Percentiles rank a stretch among this genome's conserved stretches.
Evolutionary conservation across 148 eudicot genomes (phyloP).

Genomic region (Polygonum maritimum): DNA sequence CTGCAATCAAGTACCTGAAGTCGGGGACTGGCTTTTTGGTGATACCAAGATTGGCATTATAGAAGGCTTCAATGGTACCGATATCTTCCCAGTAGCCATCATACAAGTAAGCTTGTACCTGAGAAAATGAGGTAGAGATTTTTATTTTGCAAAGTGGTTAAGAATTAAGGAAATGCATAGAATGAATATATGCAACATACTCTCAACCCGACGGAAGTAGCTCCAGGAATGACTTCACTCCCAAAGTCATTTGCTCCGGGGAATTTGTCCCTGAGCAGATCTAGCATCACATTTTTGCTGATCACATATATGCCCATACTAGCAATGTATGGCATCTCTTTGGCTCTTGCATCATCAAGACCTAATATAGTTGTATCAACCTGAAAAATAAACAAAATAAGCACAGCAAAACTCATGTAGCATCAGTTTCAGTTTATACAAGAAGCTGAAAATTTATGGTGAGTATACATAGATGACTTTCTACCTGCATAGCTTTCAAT

Average conservation of each 20-base stretch:
- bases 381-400: conserved; percentile 17
- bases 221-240: conserved; percentile 93
- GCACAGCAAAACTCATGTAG: neutral
- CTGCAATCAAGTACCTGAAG: conserved; percentile 53
- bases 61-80: conserved; percentile 94
- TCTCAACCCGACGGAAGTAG: conserved; percentile 74
- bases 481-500: conserved; percentile 81
- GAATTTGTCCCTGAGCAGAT: conserved; percentile 56
- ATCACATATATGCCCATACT: conserved; percentile 95
- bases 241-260: conserved; percentile 95
- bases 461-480: neutral
- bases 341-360: conserved; percentile 81
- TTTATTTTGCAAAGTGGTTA: neutral
- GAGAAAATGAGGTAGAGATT: conserved; percentile 8
- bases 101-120: conserved; percentile 93
- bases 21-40: conserved; percentile 95
- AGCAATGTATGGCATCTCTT: conserved; percentile 94
- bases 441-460: neutral
- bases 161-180: neutral
- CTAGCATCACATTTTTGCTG: conserved; percentile 76
- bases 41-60: conserved; percentile 83
- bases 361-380: conserved; percentile 93
- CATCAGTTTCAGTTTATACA: neutral
- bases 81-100: conserved; percentile 99
- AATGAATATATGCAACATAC: conserved; percentile 33